These are phyloP conservation scores for Populus nigra DNA, from an alignment of 345 rosid species.

Conservation along the genomic window DNA sequence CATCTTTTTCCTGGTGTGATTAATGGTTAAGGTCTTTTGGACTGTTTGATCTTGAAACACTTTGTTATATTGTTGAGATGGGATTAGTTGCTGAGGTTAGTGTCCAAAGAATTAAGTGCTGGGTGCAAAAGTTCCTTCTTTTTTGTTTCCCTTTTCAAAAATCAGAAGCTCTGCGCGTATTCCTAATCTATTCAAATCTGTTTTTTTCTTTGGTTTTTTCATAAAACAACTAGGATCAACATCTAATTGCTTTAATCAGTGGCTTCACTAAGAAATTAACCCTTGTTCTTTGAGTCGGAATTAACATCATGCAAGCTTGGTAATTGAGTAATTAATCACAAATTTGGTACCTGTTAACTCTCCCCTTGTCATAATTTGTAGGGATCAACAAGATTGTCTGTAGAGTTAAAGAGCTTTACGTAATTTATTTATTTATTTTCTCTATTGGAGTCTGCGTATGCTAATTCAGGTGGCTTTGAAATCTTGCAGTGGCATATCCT, in stretches of 20 bases:
- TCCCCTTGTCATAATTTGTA: background rate
- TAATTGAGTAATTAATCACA: background rate
- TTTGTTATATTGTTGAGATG: background rate
- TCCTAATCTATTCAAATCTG: too few species aligned
- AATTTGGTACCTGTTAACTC: background rate
- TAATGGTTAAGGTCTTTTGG: background rate
- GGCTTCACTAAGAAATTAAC: too few species aligned
- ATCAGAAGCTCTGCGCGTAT: background rate
- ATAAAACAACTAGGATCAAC: too few species aligned
- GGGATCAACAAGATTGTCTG: background rate
- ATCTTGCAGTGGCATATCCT: conserved; percentile 5
- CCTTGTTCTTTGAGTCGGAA: too few species aligned
- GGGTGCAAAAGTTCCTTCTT: background rate
- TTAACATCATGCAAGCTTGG: too few species aligned
- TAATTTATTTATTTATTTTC: background rate
- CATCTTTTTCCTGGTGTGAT: background rate
- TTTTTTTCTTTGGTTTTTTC: too few species aligned
- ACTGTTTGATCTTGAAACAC: background rate
- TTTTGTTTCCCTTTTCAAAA: background rate
- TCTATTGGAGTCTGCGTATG: background rate
- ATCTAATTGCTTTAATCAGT: too few species aligned
- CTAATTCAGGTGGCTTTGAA: background rate
- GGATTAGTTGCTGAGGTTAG: background rate
- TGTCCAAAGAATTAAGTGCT: background rate
- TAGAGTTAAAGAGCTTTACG: background rate